Conservation (phyloP, 2,329 filamentous ascomycete genomes). For the Hymenoscyphus fructigenus region DNA sequence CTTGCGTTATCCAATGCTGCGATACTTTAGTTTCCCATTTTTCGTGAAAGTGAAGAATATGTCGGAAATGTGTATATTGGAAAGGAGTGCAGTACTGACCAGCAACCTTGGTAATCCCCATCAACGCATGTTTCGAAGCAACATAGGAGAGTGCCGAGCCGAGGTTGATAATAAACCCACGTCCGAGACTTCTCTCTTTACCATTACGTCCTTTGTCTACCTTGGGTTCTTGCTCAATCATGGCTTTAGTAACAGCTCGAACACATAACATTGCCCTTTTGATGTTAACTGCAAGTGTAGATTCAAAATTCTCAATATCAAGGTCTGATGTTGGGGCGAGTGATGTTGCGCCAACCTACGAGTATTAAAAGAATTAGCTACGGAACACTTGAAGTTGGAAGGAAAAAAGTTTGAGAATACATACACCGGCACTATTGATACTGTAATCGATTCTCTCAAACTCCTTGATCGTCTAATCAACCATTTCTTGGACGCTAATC, state of each 20-base stretch:
- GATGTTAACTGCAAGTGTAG: constrained; percentile 37
- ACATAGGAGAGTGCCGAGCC: constrained; percentile 39
- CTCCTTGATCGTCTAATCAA: constrained; percentile 40
- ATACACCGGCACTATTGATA: constrained; percentile 48
- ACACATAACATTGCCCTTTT: constrained; percentile 37
- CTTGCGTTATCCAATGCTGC: constrained; percentile 8
- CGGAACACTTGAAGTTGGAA: neutral
- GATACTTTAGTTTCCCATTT: neutral
- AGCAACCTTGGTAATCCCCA: constrained; percentile 28
- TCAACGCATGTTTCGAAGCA: constrained; percentile 31
- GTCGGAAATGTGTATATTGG: too few relatives aligned
- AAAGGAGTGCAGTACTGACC: constrained; percentile 3
- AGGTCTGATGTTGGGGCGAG: constrained; percentile 26
- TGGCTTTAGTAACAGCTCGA: constrained; percentile 33
- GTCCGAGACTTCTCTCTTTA: constrained; percentile 10
- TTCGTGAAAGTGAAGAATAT: too few relatives aligned
- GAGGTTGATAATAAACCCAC: constrained; percentile 60
- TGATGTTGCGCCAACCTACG: constrained; percentile 4
- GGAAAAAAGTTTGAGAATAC: neutral
- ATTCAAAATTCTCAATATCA: constrained; percentile 26
- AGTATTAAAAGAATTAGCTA: neutral
- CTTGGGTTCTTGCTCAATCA: constrained; percentile 14
- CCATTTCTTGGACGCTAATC: constrained; percentile 29
- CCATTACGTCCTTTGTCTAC: constrained; percentile 15
- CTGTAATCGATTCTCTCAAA: constrained; percentile 53